Base-by-base conservation (phyloP, 1,284 basidiomycete genomes). In the Xerocomus amazonicus region DNA sequence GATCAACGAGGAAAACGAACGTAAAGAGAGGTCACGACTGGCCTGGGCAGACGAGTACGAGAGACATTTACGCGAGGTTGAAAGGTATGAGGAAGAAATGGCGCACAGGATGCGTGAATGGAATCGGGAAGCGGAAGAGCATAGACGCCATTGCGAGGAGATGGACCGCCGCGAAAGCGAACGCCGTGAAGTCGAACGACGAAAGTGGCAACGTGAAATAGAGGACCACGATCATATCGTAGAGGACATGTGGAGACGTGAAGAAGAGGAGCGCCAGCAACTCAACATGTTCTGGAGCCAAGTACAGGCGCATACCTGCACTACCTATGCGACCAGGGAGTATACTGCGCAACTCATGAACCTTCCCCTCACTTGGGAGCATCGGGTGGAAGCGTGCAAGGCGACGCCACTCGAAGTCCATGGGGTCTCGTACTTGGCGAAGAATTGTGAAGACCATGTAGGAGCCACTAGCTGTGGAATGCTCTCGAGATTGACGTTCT, bases 401-500 rank as follows among this genome's bases (percentile, higher is more conserved):
- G 51, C 49, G 2, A 64, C 54, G 0, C 52, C 55, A 1, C 52
- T 59, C 4, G 52, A 55, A 19, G 35, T 64, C 10, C 65, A 61
- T 28, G 64, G 64, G 9, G 3, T 52, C 8, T 52, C 49, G 1
- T 45, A 67, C 41, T 31, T 57, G 4, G 61, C 62, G 0, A 53
- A 36, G 13, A 52, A 17, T 13, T 67, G 62, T 26, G 59, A 63
- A 44, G 62, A 67, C 13, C 51, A 29, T 37, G 64, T 60, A 37
- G 4, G 58, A 32, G 12, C 3, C 28, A 9, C 8, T 23, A 10
- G 9, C 29, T 9, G 23, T 2, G 10, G 14, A 10, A 34, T 19
- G 12, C 13, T 29, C 17, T 9, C 19, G n/a, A 36, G 1, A n/a
- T 23, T 61, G 19, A 62, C 3, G 9, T 40, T 4, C 4, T 29